phyloP scores from a whole-genome alignment of 2,329 filamentous ascomycete genomes.

The Truncatella angustata region DNA sequence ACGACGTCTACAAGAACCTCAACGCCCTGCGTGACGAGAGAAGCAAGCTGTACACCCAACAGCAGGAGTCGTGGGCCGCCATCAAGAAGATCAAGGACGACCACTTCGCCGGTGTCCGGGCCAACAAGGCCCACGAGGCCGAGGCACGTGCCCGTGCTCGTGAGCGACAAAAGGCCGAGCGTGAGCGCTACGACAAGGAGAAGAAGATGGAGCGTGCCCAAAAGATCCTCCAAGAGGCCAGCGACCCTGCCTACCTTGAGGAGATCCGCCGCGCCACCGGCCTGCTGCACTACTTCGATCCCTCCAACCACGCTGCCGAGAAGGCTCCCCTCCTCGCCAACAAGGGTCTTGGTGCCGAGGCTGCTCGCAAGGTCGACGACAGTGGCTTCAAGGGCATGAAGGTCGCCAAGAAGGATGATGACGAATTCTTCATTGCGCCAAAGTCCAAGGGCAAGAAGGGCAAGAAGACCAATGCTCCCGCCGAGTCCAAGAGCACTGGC shows the following conservation, averaged over 20 bases:
- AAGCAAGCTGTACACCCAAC: constrained; percentile 76
- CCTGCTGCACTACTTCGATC: constrained; percentile 89
- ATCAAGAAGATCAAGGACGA: constrained; percentile 88
- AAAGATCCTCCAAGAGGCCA: constrained; percentile 76
- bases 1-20: constrained; percentile 85
- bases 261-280: constrained; percentile 88
- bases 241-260: constrained; percentile 83
- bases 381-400: constrained; percentile 82
- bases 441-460: constrained; percentile 88
- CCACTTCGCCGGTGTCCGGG: constrained; percentile 79
- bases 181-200: constrained; percentile 68
- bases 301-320: constrained; percentile 53
- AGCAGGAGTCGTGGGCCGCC: constrained; percentile 80
- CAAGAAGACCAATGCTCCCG: constrained; percentile 63
- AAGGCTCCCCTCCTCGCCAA: constrained; percentile 63
- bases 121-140: constrained; percentile 79
- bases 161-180: constrained; percentile 80
- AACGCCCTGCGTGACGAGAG: constrained; percentile 83
- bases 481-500: constrained; percentile 33
- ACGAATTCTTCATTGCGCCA: constrained; percentile 72
- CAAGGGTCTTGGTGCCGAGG: constrained; percentile 74
- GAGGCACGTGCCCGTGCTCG: constrained; percentile 74
- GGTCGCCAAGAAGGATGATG: constrained; percentile 82
- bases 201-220: constrained; percentile 74
- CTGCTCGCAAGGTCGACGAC: constrained; percentile 80